phyloP scores from a whole-genome alignment of 345 rosid genomes.

The Toxicodendron radicans region DNA sequence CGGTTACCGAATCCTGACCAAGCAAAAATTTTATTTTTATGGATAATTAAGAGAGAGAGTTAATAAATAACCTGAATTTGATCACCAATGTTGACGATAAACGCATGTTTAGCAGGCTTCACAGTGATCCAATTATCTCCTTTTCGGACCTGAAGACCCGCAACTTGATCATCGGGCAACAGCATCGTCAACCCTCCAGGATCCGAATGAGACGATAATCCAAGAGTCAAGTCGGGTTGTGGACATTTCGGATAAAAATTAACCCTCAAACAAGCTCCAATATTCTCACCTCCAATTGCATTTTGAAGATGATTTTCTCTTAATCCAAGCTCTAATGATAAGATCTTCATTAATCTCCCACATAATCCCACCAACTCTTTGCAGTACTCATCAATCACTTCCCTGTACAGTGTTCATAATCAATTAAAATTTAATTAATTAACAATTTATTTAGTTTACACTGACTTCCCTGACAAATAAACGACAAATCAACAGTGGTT shows the following conservation, averaged over 20 bases:
- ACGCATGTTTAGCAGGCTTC: slow-evolving; percentile 77
- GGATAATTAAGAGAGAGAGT: not conserved
- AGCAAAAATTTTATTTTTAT: not conserved
- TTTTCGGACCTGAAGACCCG: slow-evolving; percentile 81
- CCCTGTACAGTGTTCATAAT: slow-evolving; percentile 37
- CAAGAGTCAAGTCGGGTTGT: slow-evolving; percentile 80
- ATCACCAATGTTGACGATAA: slow-evolving; percentile 89
- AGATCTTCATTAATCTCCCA: slow-evolving; percentile 65
- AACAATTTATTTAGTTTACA: too few species aligned
- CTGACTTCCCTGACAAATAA: not conserved
- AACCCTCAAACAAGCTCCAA: slow-evolving; percentile 79
- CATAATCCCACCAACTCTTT: slow-evolving; percentile 55
- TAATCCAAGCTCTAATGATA: slow-evolving; percentile 70
- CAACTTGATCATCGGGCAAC: slow-evolving; percentile 67
- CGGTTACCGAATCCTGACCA: not conserved
- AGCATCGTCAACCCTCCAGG: slow-evolving; percentile 91
- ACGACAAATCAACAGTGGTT: not conserved
- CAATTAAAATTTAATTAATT: not conserved
- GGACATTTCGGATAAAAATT: slow-evolving; percentile 96
- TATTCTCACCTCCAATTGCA: slow-evolving; percentile 69
- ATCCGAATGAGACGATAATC: slow-evolving; percentile 87
- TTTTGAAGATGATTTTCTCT: slow-evolving; percentile 50
- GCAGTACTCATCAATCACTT: slow-evolving; percentile 71
- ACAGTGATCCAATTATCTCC: slow-evolving; percentile 75
- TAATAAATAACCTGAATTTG: slow-evolving; percentile 70